Evolutionary conservation across 768 basidiomycete genomes (phyloP), one percentile per base, ranked within the genome.

Genomic region (Gloeophyllum trabeum): DNA sequence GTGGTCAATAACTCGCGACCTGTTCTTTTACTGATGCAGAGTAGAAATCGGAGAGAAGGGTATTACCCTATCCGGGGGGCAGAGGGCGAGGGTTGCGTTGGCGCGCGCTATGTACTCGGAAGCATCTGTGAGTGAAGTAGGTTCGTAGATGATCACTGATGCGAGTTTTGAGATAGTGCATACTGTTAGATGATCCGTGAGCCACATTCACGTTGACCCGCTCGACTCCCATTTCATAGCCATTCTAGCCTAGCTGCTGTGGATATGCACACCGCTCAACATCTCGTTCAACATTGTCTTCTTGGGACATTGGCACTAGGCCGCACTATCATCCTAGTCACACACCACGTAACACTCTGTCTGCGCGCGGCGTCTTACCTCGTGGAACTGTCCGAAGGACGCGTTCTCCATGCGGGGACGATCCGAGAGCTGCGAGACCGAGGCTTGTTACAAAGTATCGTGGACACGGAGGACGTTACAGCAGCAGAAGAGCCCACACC

Each of bases 1-100:
- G 10, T 32, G 16, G 10, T 32, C 28, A 10, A 10, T 16, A 32
- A 10, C 28, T 32, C 16, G 28, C 10, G 16, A 32, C 10, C 28
- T 10, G 28, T 32, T 21, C 14, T 34, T 14, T 4, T n/a, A 20
- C 14, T 22, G 37, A 42, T 28, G 2, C 19, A n/a, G 2, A 6
- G 34, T 51, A 72, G 80, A 85, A 55, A 81, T 88, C 42, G 86
- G 85, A 37, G 88, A 91, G 55, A 84, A 82, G 51, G 88, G 86
- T 2, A 78, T 82, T 24, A 80, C 79, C 0, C 55, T 81, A n/a
- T 78, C 76, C 6, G 81, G 83, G 2, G 84, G 84, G 1, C 81
- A 86, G 53, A 62, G 80, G 37, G 83, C 84, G 5, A 69, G 85
- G 12, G 69, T 87, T 25, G 80, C 81, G 3, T 66, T 90, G 14